phyloP scores from a whole-genome alignment of 805 yeast species.

The Blastobotrys peoriensis region DNA sequence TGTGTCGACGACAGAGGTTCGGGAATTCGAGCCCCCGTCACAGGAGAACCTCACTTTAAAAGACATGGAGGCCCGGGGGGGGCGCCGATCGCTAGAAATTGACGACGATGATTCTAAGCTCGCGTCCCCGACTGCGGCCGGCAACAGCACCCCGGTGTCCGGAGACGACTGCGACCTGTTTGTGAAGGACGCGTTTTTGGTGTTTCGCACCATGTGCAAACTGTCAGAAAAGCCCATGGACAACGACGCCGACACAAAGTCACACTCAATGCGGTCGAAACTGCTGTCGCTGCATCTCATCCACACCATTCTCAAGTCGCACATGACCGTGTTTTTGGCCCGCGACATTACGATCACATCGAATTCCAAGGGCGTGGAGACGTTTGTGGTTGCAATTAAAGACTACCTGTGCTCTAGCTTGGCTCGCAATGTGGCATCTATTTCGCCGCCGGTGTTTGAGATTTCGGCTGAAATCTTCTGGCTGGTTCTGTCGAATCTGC shows the following conservation, averaged over 20 bases:
- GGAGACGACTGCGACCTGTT: conserved; percentile 52
- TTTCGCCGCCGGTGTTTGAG: conserved; percentile 86
- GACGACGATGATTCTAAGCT: conserved; percentile 26
- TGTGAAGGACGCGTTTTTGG: conserved; percentile 85
- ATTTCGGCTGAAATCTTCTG: conserved; percentile 89
- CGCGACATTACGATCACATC: conserved; percentile 29
- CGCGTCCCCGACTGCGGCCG: conserved; percentile 28
- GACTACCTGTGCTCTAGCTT: conserved; percentile 78
- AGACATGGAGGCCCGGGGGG: conserved; percentile 25
- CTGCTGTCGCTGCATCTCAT: conserved; percentile 80
- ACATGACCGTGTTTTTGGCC: conserved; percentile 69
- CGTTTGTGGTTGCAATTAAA: conserved; percentile 72
- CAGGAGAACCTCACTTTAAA: conserved; percentile 24
- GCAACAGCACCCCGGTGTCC: no score
- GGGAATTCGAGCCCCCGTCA: conserved; percentile 1
- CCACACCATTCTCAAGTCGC: conserved; percentile 78
- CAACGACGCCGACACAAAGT: conserved; percentile 53
- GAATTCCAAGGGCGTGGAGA: conserved; percentile 33
- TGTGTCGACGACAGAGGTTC: no score
- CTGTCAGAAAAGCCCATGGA: conserved; percentile 82
- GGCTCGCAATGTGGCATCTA: conserved; percentile 88
- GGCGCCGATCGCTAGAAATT: conserved; percentile 5
- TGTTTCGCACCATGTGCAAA: conserved; percentile 93
- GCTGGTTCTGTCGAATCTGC: conserved; percentile 73
- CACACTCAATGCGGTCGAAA: conserved; percentile 90